These are phyloP conservation scores for Halophytophthora batemanensis DNA, from an alignment of 352 stramenopile species.

Conservation along the genomic window DNA sequence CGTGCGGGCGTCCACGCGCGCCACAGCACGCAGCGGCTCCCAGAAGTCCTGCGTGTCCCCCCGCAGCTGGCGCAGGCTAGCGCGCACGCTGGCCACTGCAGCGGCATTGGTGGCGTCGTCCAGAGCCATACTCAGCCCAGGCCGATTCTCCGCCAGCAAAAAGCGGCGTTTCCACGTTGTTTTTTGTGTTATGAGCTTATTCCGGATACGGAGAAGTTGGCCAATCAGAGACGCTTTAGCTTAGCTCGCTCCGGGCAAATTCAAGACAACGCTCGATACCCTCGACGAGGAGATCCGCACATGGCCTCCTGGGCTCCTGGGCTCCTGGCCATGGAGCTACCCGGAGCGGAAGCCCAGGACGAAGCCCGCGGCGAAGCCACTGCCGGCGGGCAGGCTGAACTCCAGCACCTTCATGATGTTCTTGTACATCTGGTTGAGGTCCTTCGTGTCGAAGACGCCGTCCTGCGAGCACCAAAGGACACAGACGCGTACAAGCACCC, in stretches of 20 bases:
- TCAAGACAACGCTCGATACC: no score
- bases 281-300: no score
- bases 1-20: slow-evolving; percentile 39
- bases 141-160: no score
- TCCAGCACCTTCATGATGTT: slow-evolving; percentile 74
- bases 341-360: slow-evolving; percentile 73
- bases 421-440: slow-evolving; percentile 77
- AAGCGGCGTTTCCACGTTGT: no score
- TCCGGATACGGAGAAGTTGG: no score
- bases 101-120: no score
- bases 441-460: slow-evolving; percentile 66
- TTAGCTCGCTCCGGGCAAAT: no score
- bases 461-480: slow-evolving; percentile 37
- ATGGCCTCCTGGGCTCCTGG: no score
- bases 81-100: not conserved
- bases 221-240: no score
- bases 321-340: no score
- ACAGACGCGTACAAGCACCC: not conserved
- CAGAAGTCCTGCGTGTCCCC: slow-evolving; percentile 75
- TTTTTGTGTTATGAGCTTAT: no score
- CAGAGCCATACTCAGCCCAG: no score
- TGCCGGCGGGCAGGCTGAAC: slow-evolving; percentile 72
- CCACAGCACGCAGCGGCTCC: slow-evolving; percentile 50
- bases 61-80: slow-evolving; percentile 33
- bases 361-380: slow-evolving; percentile 72